phyloP scores from a whole-genome alignment of 1,284 basidiomycete species.

The Amylostereum chailletii region DNA sequence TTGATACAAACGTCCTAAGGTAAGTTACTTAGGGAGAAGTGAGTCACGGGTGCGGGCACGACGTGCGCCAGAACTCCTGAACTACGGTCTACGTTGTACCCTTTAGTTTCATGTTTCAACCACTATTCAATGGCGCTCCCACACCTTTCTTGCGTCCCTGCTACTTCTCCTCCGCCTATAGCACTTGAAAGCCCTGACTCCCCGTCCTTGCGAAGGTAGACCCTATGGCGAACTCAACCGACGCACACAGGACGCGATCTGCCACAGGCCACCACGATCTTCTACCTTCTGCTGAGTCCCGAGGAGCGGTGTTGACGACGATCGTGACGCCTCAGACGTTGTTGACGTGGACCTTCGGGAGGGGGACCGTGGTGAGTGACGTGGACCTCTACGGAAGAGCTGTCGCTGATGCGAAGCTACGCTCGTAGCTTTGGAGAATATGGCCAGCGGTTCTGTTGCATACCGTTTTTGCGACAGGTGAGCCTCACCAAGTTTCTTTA shows the following conservation, averaged over 20 bases:
- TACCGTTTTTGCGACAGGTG: slow-evolving; percentile 47
- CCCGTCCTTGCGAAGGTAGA: too few species aligned
- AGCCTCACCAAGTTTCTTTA: slow-evolving; percentile 4
- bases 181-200: too few species aligned
- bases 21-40: too few species aligned
- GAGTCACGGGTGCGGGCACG: too few species aligned
- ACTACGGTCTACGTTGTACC: too few species aligned
- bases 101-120: too few species aligned
- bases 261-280: slow-evolving; percentile 18
- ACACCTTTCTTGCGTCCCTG: too few species aligned
- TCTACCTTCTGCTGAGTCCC: slow-evolving; percentile 20
- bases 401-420: slow-evolving; percentile 13
- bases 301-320: slow-evolving; percentile 2
- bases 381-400: not conserved
- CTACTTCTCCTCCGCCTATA: too few species aligned
- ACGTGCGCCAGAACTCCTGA: too few species aligned
- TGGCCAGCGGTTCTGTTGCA: slow-evolving; percentile 60
- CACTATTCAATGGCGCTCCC: too few species aligned
- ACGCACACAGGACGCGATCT: slow-evolving; percentile 9
- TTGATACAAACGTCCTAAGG: too few species aligned
- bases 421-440: slow-evolving; percentile 47
- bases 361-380: slow-evolving; percentile 41
- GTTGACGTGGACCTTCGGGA: slow-evolving; percentile 49
- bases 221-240: too few species aligned
- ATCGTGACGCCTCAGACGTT: slow-evolving; percentile 21